Percentiles rank a stretch among this genome's conserved stretches.
Conservation (phyloP, 495 filamentous ascomycete genomes). For the Trypethelium eluteriae region DNA sequence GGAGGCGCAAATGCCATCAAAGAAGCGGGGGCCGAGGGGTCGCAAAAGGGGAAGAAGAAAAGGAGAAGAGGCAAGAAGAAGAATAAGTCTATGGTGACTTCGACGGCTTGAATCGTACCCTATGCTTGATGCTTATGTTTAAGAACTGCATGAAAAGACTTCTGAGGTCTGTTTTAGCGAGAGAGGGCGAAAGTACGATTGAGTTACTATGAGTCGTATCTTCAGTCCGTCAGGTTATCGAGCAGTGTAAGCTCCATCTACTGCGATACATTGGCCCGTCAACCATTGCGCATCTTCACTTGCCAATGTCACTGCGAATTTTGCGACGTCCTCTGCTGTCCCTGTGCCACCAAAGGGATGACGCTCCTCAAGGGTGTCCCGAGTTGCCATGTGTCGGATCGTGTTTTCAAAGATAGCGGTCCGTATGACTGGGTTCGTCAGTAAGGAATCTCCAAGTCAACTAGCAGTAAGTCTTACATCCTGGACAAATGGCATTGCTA, state of each 20-base stretch:
- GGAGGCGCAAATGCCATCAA: not conserved
- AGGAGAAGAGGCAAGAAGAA: conserved; percentile 27
- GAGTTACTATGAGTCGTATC: too few relatives aligned
- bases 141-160: not conserved
- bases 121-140: too few relatives aligned
- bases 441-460: not conserved
- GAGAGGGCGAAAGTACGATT: too few relatives aligned
- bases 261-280: conserved; percentile 3
- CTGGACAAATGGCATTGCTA: conserved; percentile 49
- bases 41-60: conserved; percentile 23
- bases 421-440: not conserved
- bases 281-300: conserved; percentile 10
- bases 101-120: not conserved
- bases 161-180: not conserved
- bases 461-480: conserved; percentile 33
- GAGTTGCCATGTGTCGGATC: not conserved
- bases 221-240: not conserved
- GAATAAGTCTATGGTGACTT: conserved; percentile 11
- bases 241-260: not conserved
- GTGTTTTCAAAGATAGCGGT: not conserved
- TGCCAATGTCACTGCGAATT: conserved; percentile 7
- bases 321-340: not conserved
- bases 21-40: not conserved
- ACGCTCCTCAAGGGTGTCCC: not conserved
- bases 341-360: conserved; percentile 1